A percentile compares a stretch with the other conserved stretches of the same genome.
Evolutionary conservation across 139 green algal species (phyloP).

Genomic region (Chlamydomonas applanata): DNA sequence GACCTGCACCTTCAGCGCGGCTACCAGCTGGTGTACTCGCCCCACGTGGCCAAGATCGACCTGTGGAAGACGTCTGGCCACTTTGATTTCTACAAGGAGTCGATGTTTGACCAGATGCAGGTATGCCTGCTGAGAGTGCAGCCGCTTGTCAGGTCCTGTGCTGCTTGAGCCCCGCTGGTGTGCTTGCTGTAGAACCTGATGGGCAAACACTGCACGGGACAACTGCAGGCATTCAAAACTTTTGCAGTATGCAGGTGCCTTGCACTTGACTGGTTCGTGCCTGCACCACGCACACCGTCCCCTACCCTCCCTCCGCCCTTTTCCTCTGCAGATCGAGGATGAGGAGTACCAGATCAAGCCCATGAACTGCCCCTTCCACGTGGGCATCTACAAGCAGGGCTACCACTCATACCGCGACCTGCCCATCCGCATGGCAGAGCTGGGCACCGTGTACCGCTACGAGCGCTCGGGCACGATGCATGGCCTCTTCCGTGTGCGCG

Average conservation of each 20-base stretch:
- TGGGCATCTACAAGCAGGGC: conserved; percentile 87
- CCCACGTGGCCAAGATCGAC: conserved; percentile 93
- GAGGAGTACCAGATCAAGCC: conserved; percentile 94
- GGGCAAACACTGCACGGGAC: too few species aligned
- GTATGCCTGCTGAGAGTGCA: conserved; percentile 17
- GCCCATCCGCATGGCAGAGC: conserved; percentile 91
- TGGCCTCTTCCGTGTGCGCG: conserved; percentile 94
- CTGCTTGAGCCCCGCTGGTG: too few species aligned
- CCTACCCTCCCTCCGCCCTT: too few species aligned
- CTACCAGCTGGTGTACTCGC: conserved; percentile 93
- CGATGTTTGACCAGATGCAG: conserved; percentile 92
- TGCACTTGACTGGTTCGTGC: too few species aligned
- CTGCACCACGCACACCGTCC: too few species aligned
- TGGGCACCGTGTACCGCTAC: conserved; percentile 96
- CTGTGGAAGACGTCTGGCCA: conserved; percentile 96
- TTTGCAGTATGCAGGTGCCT: too few species aligned
- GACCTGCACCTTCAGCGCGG: conserved; percentile 81
- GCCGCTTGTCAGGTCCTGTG: neutral
- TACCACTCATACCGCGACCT: conserved; percentile 81
- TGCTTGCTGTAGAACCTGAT: too few species aligned
- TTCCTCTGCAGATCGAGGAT: conserved; percentile 70
- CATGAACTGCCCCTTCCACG: conserved; percentile 99
- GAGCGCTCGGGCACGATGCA: conserved; percentile 96
- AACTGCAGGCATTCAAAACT: too few species aligned
- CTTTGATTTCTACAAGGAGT: conserved; percentile 95